Percentiles rank a stretch among this genome's conserved stretches.
phyloP scores from a whole-genome alignment of 306 rosid genomes.

The Citrullus colocynthis region DNA sequence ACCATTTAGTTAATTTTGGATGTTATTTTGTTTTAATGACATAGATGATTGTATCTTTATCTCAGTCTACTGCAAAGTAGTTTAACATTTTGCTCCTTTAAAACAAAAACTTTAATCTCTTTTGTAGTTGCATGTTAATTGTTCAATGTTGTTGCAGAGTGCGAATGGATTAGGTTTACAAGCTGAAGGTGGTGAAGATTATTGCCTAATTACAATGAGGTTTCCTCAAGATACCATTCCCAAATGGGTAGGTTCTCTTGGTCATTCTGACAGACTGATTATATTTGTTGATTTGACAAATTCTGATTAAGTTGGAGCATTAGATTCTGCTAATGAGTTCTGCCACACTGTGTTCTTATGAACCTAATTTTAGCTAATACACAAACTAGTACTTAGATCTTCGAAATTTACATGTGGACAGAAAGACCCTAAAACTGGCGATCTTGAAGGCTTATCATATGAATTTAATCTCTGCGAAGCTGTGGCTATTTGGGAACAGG shows the following conservation, averaged over 20 bases:
- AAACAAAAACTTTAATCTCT: not conserved
- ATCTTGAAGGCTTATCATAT: conserved; percentile 74
- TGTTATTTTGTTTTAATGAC: not conserved
- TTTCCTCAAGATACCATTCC: conserved; percentile 77
- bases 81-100: not conserved
- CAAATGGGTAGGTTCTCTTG: conserved; percentile 63
- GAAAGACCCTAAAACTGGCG: conserved; percentile 86
- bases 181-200: conserved; percentile 41
- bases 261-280: not conserved
- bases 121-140: not conserved
- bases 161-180: conserved; percentile 82
- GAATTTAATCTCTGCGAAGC: conserved; percentile 91
- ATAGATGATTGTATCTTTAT: not conserved
- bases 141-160: conserved; percentile 37
- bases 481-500: conserved; percentile 97
- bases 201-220: conserved; percentile 51
- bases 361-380: not conserved
- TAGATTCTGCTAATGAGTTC: not conserved
- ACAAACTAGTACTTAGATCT: conserved; percentile 2
- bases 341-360: not conserved
- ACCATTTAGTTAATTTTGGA: not conserved
- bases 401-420: conserved; percentile 27
- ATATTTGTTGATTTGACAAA: conserved; percentile 2
- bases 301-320: not conserved
- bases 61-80: not conserved